Evolutionary conservation across 179 eudicot species (phyloP).

Genomic region (Vitellaria paradoxa): DNA sequence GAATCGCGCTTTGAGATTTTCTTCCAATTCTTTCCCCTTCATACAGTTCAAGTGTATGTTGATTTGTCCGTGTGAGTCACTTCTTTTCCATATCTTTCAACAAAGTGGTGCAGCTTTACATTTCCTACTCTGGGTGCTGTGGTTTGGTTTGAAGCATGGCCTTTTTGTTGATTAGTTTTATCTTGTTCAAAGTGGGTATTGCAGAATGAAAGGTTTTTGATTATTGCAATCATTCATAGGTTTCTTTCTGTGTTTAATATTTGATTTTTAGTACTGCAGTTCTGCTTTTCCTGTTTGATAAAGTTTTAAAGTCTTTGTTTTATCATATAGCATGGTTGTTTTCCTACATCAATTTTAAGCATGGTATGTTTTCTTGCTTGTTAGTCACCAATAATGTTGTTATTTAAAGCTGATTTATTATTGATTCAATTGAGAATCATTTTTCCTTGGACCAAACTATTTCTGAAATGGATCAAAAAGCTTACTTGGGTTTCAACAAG

Average conservation of each 20-base stretch:
- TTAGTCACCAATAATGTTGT: background rate
- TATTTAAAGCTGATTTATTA: background rate
- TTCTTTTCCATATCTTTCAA: background rate
- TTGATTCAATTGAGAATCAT: background rate
- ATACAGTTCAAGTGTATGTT: conserved; percentile 22
- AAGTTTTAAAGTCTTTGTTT: background rate
- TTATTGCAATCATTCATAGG: too few species aligned
- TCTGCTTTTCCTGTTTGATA: too few species aligned
- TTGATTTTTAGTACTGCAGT: too few species aligned
- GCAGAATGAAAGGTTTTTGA: too few species aligned
- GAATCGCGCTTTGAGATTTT: conserved; percentile 2
- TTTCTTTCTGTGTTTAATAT: too few species aligned
- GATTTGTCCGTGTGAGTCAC: conserved; percentile 22
- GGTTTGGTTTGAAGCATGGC: too few species aligned
- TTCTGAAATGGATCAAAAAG: too few species aligned
- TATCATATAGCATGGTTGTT: background rate
- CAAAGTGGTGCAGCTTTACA: conserved; percentile 3
- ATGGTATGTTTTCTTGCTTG: background rate
- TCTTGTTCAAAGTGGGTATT: too few species aligned
- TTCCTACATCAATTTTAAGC: background rate
- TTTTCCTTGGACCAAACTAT: too few species aligned
- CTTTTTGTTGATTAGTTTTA: too few species aligned
- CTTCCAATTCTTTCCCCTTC: background rate
- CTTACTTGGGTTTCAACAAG: too few species aligned
- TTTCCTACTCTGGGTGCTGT: background rate